Evolutionary conservation across 78 protist species (phyloP).

Genomic region (Chrysochromulina parva): DNA sequence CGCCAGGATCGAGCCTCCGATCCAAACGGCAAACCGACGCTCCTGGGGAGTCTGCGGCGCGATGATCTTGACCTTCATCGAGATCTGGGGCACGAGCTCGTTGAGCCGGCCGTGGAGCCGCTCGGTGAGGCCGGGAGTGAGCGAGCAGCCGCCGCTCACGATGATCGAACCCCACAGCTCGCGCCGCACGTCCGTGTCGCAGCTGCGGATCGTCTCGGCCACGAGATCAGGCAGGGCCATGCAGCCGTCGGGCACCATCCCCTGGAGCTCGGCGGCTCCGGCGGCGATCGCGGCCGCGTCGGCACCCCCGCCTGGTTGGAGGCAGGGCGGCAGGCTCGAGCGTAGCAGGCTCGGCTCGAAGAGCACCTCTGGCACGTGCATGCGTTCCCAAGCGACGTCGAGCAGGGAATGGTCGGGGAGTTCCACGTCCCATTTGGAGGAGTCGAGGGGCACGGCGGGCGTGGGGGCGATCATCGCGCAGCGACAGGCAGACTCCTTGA

Average conservation of each 20-base stretch:
- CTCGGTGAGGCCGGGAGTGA: constrained; percentile 48
- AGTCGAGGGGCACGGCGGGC: background rate
- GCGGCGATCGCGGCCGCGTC: background rate
- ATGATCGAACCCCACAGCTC: constrained; percentile 54
- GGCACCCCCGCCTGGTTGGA: background rate
- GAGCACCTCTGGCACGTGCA: constrained; percentile 57
- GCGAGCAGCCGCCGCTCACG: constrained; percentile 74
- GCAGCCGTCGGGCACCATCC: background rate
- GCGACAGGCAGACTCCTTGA: background rate
- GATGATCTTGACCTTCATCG: constrained; percentile 3
- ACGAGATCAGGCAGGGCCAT: constrained; percentile 26
- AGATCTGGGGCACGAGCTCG: constrained; percentile 12
- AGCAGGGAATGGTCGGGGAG: constrained; percentile 14
- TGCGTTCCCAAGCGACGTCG: constrained; percentile 29
- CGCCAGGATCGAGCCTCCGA: constrained; percentile 56
- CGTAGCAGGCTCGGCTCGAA: constrained; percentile 49
- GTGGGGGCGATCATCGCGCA: constrained; percentile 2
- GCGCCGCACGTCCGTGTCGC: constrained; percentile 55
- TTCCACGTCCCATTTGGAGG: background rate
- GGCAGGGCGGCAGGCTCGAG: background rate
- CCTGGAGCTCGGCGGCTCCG: background rate
- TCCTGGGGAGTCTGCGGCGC: constrained; percentile 40
- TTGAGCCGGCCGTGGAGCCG: constrained; percentile 17
- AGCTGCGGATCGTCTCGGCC: constrained; percentile 32
- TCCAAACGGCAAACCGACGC: constrained; percentile 31